Evolutionary conservation across 2,329 filamentous ascomycete genomes (phyloP), one percentile per base, ranked within the genome.

Genomic region (Xylariaceae sp.): DNA sequence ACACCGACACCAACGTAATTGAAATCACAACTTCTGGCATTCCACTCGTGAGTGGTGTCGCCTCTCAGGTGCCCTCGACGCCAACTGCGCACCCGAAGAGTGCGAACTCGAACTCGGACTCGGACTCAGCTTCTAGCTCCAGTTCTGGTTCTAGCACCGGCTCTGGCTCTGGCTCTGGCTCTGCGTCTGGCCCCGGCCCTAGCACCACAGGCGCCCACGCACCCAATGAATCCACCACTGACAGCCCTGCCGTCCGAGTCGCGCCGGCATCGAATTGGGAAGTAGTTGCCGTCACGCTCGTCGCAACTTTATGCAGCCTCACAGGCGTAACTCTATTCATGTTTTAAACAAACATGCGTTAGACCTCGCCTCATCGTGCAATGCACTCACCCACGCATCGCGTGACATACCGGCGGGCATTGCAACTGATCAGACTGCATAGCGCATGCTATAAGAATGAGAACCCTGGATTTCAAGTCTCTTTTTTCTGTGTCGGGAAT

Each of bases 11-110:
- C 44, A 72, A 73, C 54, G 62, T 83, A 18, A 63, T 80, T 37
- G 74, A 77, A 62, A 73, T 83, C 55, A 65, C 68, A 12, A 68
- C 67, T 44, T 70, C 66, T 10, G 64, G 67, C 5, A 66, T 82
- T 15, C 76, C 79, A 5, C 65, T 65, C 10, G 67, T 73, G 19
- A 74, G 67, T 21, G 79, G 79, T 50, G 75, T 78, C 50, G 64
- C 65, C 36, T 68, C 71, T 51, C 71, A 72, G 61, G 63, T 60
- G 48, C 45, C 56, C 13, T 58, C 49, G 13, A 58, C 53, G 9
- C 60, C 61, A 46, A 63, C 65, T 6, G 54, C 64, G 19, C 63
- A 19, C n/a, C 29, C 7, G 19, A 7, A 21, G 7, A 8, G 15
- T 15, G 32, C 29, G 16, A 18, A 10, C 7, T 54, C 64, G 16